Evolutionary conservation across 2,329 filamentous ascomycete species (phyloP).

Genomic region (Clathrospora elynae): DNA sequence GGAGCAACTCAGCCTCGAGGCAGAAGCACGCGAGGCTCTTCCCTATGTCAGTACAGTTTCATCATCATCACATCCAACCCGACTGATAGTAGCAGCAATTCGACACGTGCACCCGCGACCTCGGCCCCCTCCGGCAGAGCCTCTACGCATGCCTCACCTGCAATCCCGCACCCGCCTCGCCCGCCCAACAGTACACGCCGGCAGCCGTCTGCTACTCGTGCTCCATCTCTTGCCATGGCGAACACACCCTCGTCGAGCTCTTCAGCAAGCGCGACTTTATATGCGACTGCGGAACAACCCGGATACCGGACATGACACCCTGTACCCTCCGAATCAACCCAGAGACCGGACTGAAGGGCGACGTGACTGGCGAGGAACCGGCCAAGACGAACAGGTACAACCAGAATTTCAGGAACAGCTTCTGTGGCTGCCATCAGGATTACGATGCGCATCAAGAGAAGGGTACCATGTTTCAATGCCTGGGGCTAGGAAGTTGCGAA

Average conservation of each 20-base stretch:
- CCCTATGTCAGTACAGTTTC: conserved; percentile 72
- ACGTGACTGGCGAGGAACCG: conserved; percentile 75
- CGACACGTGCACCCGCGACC: conserved; percentile 86
- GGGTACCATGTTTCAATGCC: conserved; percentile 97
- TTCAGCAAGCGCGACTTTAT: conserved; percentile 95
- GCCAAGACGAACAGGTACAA: conserved; percentile 84
- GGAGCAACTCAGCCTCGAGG: conserved; percentile 86
- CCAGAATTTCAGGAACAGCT: conserved; percentile 90
- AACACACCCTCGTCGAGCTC: conserved; percentile 92
- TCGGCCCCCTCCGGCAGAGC: conserved; percentile 84
- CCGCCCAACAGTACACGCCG: conserved; percentile 67
- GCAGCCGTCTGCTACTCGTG: conserved; percentile 96
- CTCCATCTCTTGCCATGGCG: conserved; percentile 94
- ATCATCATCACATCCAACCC: neutral
- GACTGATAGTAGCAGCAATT: conserved; percentile 69
- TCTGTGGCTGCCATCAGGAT: conserved; percentile 86
- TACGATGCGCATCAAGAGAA: conserved; percentile 90
- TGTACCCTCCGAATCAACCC: conserved; percentile 78
- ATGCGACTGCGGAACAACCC: conserved; percentile 92
- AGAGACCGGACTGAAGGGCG: conserved; percentile 74
- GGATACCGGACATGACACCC: conserved; percentile 70
- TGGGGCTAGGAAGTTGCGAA: conserved; percentile 79
- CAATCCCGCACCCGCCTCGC: conserved; percentile 73
- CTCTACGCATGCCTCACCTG: conserved; percentile 95
- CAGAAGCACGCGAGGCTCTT: conserved; percentile 90